Evolutionary conservation across 768 basidiomycete genomes (phyloP).

Genomic region (Tulasnella sp.): DNA sequence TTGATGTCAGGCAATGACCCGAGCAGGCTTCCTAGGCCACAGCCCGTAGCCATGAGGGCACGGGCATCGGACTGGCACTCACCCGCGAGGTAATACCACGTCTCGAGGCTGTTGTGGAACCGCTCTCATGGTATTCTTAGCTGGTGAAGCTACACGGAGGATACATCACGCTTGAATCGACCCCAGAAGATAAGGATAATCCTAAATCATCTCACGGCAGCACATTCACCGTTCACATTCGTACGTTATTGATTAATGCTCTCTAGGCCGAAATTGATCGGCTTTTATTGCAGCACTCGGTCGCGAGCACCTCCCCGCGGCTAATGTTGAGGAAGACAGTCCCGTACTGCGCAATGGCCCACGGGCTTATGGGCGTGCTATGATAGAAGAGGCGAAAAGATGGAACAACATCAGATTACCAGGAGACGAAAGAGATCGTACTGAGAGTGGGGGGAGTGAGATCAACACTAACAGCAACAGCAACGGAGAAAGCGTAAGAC

Average conservation of each 20-base stretch:
- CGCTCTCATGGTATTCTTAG: neutral
- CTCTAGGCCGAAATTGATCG: neutral
- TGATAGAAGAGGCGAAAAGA: slow-evolving; percentile 30
- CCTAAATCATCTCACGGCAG: slow-evolving; percentile 25
- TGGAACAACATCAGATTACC: slow-evolving; percentile 20
- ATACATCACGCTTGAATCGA: slow-evolving; percentile 23
- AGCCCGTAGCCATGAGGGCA: slow-evolving; percentile 27
- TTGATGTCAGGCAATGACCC: neutral
- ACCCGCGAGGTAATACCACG: slow-evolving; percentile 19
- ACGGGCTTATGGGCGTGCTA: slow-evolving; percentile 25
- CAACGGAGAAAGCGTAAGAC: slow-evolving; percentile 18
- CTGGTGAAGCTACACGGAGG: slow-evolving; percentile 30
- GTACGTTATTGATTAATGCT: neutral
- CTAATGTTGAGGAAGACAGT: slow-evolving; percentile 20
- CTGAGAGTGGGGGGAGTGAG: slow-evolving; percentile 13
- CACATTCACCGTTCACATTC: slow-evolving; percentile 26
- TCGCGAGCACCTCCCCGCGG: slow-evolving; percentile 24
- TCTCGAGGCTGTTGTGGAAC: neutral
- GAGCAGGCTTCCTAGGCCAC: slow-evolving; percentile 18
- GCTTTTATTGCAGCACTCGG: slow-evolving; percentile 20
- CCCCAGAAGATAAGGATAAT: slow-evolving; percentile 21
- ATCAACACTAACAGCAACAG: slow-evolving; percentile 18
- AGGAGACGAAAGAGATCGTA: neutral
- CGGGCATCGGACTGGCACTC: slow-evolving; percentile 29
- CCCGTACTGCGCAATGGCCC: neutral